A percentile compares a stretch with the other conserved stretches of the same genome.
Conservation (phyloP, 1,284 basidiomycete genomes). For the Puccinia polysora region DNA sequence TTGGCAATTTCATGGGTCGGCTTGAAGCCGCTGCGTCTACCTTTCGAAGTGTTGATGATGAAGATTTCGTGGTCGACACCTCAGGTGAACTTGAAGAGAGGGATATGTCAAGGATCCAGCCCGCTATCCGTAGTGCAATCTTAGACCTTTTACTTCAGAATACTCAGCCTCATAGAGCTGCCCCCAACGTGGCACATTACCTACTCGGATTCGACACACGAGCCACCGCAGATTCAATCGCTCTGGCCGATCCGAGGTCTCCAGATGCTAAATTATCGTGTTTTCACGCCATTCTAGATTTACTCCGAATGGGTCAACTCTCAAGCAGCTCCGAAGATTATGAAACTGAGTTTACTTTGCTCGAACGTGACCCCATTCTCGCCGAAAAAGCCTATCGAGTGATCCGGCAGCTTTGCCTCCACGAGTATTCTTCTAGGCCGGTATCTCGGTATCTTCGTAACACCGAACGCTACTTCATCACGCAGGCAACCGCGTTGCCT, state of each 20-base stretch:
- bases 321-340: constrained; percentile 58
- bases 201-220: constrained; percentile 69
- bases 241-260: constrained; percentile 59
- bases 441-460: constrained; percentile 83
- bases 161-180: constrained; percentile 63
- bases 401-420: constrained; percentile 77
- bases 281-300: constrained; percentile 73
- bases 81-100: constrained; percentile 58
- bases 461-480: constrained; percentile 79
- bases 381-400: constrained; percentile 82
- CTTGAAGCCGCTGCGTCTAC: constrained; percentile 58
- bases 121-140: constrained; percentile 70
- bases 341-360: constrained; percentile 36
- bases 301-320: constrained; percentile 63
- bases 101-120: constrained; percentile 60
- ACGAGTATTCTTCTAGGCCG: constrained; percentile 73
- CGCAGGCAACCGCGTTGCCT: constrained; percentile 71
- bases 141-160: constrained; percentile 78
- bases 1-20: constrained; percentile 69
- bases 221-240: constrained; percentile 54
- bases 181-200: constrained; percentile 84
- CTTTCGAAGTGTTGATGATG: constrained; percentile 50
- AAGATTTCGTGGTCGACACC: constrained; percentile 48
- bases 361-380: constrained; percentile 60
- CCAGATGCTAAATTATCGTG: constrained; percentile 67